These are phyloP conservation scores for Boletus subluridellus DNA, from an alignment of 1,284 basidiomycete genomes.

Conservation along the genomic window DNA sequence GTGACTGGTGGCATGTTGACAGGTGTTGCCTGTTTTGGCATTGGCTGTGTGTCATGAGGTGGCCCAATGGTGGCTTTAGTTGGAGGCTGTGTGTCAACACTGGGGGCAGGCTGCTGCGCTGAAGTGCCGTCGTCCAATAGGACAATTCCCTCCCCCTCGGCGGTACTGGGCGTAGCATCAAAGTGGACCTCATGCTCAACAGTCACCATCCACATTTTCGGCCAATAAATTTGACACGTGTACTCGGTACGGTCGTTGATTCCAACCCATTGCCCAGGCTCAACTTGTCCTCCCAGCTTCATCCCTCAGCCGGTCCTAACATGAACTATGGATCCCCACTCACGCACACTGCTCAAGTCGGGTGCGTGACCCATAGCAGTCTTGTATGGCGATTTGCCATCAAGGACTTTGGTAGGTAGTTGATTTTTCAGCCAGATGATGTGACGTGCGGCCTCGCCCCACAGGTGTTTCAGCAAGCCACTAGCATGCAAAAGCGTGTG, in stretches of 20 bases:
- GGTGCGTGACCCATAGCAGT: fast-evolving
- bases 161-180: neutral
- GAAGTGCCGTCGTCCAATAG: neutral
- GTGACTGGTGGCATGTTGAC: too few relatives aligned
- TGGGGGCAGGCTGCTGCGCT: neutral
- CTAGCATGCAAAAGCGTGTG: too few relatives aligned
- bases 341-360: neutral
- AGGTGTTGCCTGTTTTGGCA: too few relatives aligned
- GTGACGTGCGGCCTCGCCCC: neutral
- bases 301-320: too few relatives aligned
- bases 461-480: too few relatives aligned
- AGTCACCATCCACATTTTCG: fast-evolving
- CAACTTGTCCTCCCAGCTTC: too few relatives aligned
- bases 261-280: too few relatives aligned
- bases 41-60: too few relatives aligned
- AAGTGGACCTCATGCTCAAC: neutral
- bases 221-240: neutral
- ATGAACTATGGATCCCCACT: too few relatives aligned
- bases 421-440: neutral
- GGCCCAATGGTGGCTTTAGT: too few relatives aligned
- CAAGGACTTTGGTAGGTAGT: neutral
- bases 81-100: neutral
- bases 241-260: too few relatives aligned
- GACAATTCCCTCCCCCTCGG: neutral
- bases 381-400: neutral